Base-by-base conservation (phyloP, 106 monocot genomes). In the Phalaenopsis aphrodite region DNA sequence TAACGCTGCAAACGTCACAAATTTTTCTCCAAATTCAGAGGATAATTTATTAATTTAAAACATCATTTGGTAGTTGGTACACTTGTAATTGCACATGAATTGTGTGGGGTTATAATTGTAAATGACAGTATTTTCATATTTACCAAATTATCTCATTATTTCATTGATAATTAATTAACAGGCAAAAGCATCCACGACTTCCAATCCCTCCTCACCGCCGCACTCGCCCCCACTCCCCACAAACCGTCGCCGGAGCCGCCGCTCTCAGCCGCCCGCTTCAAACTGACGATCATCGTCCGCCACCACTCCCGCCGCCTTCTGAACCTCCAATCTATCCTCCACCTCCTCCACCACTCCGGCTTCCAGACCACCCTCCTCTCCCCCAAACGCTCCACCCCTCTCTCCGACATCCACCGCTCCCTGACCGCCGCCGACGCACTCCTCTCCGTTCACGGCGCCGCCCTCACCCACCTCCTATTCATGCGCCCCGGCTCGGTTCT, bases 371-470 rank as follows among this genome's bases (percentile, higher is more conserved):
- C 81, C 42, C 41, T 87, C 76, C 78, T 95, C 46, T 82, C 83
- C 49, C 90, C 90, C 9, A 84, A 77, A 19, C 71, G 82, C 15
- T 67, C 41, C 42, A 92, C 90, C 16, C 86, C 85, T 0, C 80
- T 95, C 48, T 48, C 89, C 23, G 84, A 82, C 15, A 91, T 95
- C 64, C 78, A 89, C 81, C 21, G 8, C 0, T 83, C 78, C 4
- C 83, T 95, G 8, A 65, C 73, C 55, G 72, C 87, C 23, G 74
- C 91, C 30, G 82, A 93, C 77, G 95, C 82, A 5, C 87, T 95
- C 93, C 41, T 95, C n/a, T 91, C 88, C 37, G 93, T 95, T 7
- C 95, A 95, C 47, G 95, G 95, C 21, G 95, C 95, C 4, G 95
- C 93, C 65, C 82, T 93, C 87, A 95, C 95, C 3, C 95, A 95